Base-by-base conservation (phyloP, 495 filamentous ascomycete species). In the Podospora comata region DNA sequence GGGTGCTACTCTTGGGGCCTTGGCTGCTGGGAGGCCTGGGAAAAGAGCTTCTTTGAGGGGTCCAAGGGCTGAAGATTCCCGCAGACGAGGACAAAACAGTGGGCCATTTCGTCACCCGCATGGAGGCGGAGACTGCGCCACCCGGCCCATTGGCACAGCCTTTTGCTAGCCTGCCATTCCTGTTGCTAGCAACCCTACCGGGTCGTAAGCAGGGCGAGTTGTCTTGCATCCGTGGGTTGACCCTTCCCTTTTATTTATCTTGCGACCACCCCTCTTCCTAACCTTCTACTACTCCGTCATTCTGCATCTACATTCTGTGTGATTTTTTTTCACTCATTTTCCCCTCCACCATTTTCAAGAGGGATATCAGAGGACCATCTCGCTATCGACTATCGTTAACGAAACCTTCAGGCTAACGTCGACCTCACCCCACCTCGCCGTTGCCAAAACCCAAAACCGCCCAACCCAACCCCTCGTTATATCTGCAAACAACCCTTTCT, bases 111-210 rank as follows among this genome's bases (percentile, higher is more conserved):
- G 53, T 66, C 60, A 58, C 60, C 27, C 30, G 64, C 68, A 70
- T 16, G 53, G 62, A 62, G 56, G 26, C 27, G 64, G 59, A 66
- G 58, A 60, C 68, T 70, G 68, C 64, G 68, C 68, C 68, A 70
- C 68, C 34, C 56, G 59, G 44, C 32, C 53, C 28, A 28, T 20
- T 13, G 58, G 28, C 68, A 70, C 68, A 66, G 68, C 68, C 67
- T 60, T 66, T 53, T 56, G 62, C 44, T 28, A 34, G 28, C 30
- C 61, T 48, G 39, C 39, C 39, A 48, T 48, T 48, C 39, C n/a
- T 28, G 61, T 23, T 63, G 30, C 61, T 34, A 7, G 30, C 30
- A 32, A 32, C 30, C 30, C 30, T 32, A 7, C 30, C 7, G 3
- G 30, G 30, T 32, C 30, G 3, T 32, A 44, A 32, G 61, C 16